Percentiles rank a stretch among this genome's conserved stretches.
Conservation (phyloP, 805 yeast genomes). For the Wickerhamomyces alni region DNA sequence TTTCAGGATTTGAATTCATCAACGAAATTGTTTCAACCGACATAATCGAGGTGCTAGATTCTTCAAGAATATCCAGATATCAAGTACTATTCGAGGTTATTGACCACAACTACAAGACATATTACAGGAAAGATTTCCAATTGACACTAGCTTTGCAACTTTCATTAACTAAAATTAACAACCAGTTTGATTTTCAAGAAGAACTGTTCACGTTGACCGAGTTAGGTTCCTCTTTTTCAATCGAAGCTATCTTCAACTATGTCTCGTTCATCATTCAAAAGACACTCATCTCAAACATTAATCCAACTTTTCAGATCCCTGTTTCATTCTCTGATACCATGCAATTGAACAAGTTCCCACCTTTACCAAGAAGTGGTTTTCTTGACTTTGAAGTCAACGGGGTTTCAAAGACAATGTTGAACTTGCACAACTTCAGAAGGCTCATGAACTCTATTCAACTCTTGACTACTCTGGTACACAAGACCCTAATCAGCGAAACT, state of each 20-base stretch:
- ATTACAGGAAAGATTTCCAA: conserved; percentile 16
- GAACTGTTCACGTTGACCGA: conserved; percentile 13
- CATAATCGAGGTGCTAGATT: conserved; percentile 11
- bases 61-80: conserved; percentile 15
- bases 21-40: conserved; percentile 8
- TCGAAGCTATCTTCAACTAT: conserved; percentile 15
- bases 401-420: conserved; percentile 8
- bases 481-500: conserved; percentile 5
- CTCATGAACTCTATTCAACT: conserved; percentile 10
- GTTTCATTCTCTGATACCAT: conserved; percentile 5
- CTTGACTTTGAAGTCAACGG: conserved; percentile 9
- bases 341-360: conserved; percentile 17
- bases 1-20: background rate
- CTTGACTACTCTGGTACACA: conserved; percentile 6
- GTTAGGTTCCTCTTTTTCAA: conserved; percentile 15
- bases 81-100: conserved; percentile 20
- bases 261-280: conserved; percentile 11
- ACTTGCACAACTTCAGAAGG: conserved; percentile 11
- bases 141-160: conserved; percentile 10
- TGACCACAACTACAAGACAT: conserved; percentile 20
- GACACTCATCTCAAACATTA: conserved; percentile 9
- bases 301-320: conserved; percentile 11
- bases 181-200: conserved; percentile 9
- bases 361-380: conserved; percentile 21
- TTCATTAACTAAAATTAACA: conserved; percentile 6